Base-by-base conservation (phyloP, 768 basidiomycete genomes). In the Suillus fuscotomentosus region DNA sequence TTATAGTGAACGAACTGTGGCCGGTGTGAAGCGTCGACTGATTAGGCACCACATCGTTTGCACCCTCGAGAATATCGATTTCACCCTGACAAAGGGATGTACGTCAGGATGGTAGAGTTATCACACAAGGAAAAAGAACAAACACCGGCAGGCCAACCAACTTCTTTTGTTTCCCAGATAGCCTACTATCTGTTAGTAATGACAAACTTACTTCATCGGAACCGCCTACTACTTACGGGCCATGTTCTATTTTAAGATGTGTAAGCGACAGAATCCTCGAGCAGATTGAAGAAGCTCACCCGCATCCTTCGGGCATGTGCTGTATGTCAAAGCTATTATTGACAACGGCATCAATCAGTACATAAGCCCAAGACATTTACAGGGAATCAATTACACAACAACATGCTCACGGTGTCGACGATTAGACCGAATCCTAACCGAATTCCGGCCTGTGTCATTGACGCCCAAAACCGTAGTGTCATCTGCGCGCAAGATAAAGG, bases 51-150 rank as follows among this genome's bases (percentile, higher is more conserved):
- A 77, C 67, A 20, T 72, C 62, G 66, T 85, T 84, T 57, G 84
- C 81, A 5, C 81, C 79, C 66, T 85, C 84, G 48, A 84, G 70
- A 56, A 84, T 80, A 69, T 85, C 84, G 56, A 84, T 77, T 68
- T 85, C 83, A 47, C 72, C 74, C 70, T 75, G 17, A 10, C 0
- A n/a, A 14, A 17, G 17, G 39, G 53, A 62, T 34, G 51, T 27
- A 34, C 17, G 42, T 17, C n/a, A 24, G 17, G 1, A 22, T 36
- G 41, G 15, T 13, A 36, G 41, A 61, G 36, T 4, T n/a, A 22
- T 34, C 6, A 14, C 31, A 41, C 34, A 47, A 20, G 8, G 15
- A 47, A 59, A 47, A 59, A 50, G 7, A 51, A 36, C 38, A 0
- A 38, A 59, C 72, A n/a, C 65, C 15, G 27, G 66, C 57, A 14